A percentile compares a stretch with the other conserved stretches of the same genome.
phyloP scores from a whole-genome alignment of 768 basidiomycete genomes.

The Tylopilus vinaceipallidus region DNA sequence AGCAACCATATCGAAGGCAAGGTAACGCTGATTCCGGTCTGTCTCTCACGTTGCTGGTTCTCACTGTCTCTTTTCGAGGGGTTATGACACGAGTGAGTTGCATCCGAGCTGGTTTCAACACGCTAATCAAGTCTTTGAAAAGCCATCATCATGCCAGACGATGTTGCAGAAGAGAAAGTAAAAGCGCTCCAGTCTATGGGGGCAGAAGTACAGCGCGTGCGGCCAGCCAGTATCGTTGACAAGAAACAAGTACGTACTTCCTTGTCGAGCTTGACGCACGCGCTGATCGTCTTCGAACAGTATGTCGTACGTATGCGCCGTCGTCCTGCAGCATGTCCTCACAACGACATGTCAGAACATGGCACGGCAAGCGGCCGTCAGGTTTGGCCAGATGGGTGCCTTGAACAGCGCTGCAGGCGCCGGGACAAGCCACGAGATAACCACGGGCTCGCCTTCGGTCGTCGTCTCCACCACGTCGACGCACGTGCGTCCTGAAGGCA shows the following conservation, averaged over 20 bases:
- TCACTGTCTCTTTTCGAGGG: slow-evolving; percentile 47
- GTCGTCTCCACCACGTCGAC: slow-evolving; percentile 53
- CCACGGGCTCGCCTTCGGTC: slow-evolving; percentile 47
- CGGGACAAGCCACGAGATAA: slow-evolving; percentile 33
- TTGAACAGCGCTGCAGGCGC: slow-evolving; percentile 8
- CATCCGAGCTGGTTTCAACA: not conserved
- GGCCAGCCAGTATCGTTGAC: slow-evolving; percentile 96
- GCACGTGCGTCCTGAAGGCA: slow-evolving; percentile 36
- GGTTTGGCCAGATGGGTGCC: slow-evolving; percentile 56
- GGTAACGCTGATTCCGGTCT: slow-evolving; percentile 43
- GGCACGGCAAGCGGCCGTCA: slow-evolving; percentile 72
- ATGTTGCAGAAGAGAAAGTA: slow-evolving; percentile 89
- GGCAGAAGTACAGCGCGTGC: slow-evolving; percentile 83
- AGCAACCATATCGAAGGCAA: slow-evolving; percentile 86
- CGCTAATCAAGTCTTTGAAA: slow-evolving; percentile 1
- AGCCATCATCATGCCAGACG: slow-evolving; percentile 91
- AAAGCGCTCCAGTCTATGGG: slow-evolving; percentile 80
- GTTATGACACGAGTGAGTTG: slow-evolving; percentile 76
- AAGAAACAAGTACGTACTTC: slow-evolving; percentile 73
- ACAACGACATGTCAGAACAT: slow-evolving; percentile 60
- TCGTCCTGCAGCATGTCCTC: not conserved
- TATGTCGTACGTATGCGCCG: slow-evolving; percentile 55
- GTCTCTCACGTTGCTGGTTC: not conserved
- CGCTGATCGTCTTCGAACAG: slow-evolving; percentile 30
- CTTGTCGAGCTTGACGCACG: not conserved